Evolutionary conservation across 2,329 filamentous ascomycete species (phyloP).

Genomic region (Monosporascus sp.): DNA sequence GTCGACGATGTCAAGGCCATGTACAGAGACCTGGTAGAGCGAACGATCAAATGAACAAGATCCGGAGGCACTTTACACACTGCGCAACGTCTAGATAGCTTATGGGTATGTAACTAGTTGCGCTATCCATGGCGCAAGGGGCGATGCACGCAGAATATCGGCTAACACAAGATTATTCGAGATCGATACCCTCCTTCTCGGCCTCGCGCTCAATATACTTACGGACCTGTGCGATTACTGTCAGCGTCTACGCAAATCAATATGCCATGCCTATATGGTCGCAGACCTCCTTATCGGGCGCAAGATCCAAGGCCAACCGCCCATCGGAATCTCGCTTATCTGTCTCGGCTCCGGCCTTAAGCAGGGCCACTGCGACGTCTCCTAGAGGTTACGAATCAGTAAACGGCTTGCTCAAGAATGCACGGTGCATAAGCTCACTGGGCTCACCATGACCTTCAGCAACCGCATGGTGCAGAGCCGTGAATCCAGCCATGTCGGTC

Average conservation of each 20-base stretch:
- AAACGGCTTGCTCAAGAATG: not conserved
- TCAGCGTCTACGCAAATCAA: conserved; percentile 6
- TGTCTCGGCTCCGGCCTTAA: conserved; percentile 79
- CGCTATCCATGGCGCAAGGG: conserved; percentile 1
- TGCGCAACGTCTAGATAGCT: conserved; percentile 4
- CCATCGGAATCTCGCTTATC: conserved; percentile 72
- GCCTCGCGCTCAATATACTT: conserved; percentile 73
- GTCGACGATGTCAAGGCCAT: conserved; percentile 92
- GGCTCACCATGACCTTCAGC: conserved; percentile 64
- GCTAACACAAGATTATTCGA: conserved; percentile 23
- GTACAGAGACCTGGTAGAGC: conserved; percentile 87
- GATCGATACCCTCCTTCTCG: conserved; percentile 76
- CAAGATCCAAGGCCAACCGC: conserved; percentile 69
- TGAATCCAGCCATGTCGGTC: conserved; percentile 76
- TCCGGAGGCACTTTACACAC: conserved; percentile 1
- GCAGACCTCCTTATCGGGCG: conserved; percentile 76
- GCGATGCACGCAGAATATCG: conserved; percentile 9
- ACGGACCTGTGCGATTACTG: conserved; percentile 49
- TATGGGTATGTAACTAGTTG: conserved; percentile 3
- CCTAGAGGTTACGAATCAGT: conserved; percentile 35
- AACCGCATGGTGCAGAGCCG: conserved; percentile 82
- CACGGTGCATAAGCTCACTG: not conserved
- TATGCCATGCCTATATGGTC: not conserved
- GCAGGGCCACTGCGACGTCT: conserved; percentile 74
- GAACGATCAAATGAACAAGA: conserved; percentile 60